phyloP scores from a whole-genome alignment of 441 rosid genomes.

The Kokia cookei region DNA sequence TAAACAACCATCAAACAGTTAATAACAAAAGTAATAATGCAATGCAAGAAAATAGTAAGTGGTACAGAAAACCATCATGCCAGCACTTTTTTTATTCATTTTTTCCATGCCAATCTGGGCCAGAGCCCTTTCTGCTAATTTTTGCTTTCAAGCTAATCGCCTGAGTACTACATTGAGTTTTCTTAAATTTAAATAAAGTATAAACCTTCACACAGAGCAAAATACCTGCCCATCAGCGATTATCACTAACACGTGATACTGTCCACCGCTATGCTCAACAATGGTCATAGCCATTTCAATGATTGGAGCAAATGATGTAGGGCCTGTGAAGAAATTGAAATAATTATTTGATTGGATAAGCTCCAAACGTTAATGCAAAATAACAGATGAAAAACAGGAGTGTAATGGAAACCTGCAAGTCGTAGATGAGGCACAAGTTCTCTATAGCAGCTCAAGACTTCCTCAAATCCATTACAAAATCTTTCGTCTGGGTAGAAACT shows the following conservation, averaged over 20 bases:
- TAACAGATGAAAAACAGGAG: not conserved
- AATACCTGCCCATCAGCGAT: conserved; percentile 85
- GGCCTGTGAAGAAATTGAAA: conserved; percentile 36
- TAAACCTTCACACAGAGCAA: not conserved
- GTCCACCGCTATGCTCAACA: conserved; percentile 71
- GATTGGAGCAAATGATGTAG: conserved; percentile 76
- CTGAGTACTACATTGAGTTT: not conserved
- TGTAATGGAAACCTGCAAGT: conserved; percentile 56
- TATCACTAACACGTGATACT: conserved; percentile 69
- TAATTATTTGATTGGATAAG: not conserved
- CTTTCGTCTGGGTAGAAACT: conserved; percentile 48
- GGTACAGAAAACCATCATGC: not conserved
- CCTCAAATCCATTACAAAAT: conserved; percentile 73
- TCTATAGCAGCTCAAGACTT: conserved; percentile 51
- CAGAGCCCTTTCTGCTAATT: not conserved
- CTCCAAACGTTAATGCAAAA: conserved; percentile 5
- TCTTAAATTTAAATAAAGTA: not conserved
- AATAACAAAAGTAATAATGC: not conserved
- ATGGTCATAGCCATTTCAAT: conserved; percentile 78
- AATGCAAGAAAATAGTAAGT: not conserved
- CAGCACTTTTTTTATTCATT: not conserved
- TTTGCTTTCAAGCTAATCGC: not conserved
- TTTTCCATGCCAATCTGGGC: not conserved
- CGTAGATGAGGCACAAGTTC: conserved; percentile 60
- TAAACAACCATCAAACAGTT: not conserved